Conservation (phyloP, 23 red algal species). For the Chondrus crispus region DNA sequence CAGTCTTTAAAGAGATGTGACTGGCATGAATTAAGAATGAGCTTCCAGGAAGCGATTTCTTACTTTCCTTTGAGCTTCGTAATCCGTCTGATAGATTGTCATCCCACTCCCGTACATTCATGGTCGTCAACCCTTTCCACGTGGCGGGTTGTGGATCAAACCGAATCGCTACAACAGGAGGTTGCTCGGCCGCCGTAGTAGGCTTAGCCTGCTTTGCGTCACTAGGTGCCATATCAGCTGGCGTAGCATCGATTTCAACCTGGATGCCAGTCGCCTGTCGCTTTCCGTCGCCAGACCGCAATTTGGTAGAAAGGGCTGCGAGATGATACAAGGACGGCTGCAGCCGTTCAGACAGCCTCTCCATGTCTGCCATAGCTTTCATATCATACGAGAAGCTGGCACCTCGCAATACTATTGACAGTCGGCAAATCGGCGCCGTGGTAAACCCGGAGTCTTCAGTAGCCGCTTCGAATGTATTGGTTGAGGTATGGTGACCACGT, state of each 20-base stretch:
- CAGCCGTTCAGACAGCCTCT: constrained; percentile 32
- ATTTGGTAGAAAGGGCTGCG: constrained; percentile 14
- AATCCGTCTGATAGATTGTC: not conserved
- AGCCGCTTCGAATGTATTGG: not conserved
- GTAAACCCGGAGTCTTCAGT: constrained; percentile 2
- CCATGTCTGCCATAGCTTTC: constrained; percentile 41
- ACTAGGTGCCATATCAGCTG: not conserved
- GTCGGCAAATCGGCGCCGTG: constrained; percentile 32
- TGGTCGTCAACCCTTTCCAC: constrained; percentile 13
- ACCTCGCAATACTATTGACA: constrained; percentile 31
- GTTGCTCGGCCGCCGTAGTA: too few species aligned
- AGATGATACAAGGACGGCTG: constrained; percentile 49
- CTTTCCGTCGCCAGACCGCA: constrained; percentile 30
- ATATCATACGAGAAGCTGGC: constrained; percentile 40
- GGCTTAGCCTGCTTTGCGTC: not conserved
- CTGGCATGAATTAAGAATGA: not conserved
- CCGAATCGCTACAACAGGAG: constrained; percentile 12
- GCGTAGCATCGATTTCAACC: constrained; percentile 44
- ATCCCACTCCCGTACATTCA: constrained; percentile 11
- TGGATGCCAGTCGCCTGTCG: constrained; percentile 37
- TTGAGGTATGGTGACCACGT: not conserved
- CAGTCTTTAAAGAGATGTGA: constrained; percentile 29
- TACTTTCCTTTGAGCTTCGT: not conserved
- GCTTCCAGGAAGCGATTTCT: not conserved
- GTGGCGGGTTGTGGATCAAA: constrained; percentile 32